Evolutionary conservation across 2,329 filamentous ascomycete genomes (phyloP), one percentile per base, ranked within the genome.

Genomic region (Lasiodiplodia theobromae): DNA sequence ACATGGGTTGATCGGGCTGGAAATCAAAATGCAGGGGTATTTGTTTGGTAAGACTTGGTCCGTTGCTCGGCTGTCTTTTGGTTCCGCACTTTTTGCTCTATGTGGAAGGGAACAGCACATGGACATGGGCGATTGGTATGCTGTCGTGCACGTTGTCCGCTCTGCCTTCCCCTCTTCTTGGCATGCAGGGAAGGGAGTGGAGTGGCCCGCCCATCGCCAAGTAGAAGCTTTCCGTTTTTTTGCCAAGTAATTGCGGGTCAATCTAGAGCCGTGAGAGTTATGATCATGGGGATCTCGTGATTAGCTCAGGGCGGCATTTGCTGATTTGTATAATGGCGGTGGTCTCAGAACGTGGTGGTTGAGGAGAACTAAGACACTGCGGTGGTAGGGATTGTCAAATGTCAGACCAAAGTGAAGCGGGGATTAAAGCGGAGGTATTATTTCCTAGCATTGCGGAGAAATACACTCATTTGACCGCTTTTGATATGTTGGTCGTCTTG

Each of bases 141-240:
- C 28, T 21, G 34, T 10, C 21, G 23, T 34, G 51, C 12, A 18
- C 53, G n/a, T 47, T 58, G 25, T 58, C 21, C 54, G 21, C 18
- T 37, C 44, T 21, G 18, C 10, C 34, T 51, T 16, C 58, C 58
- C 58, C 58, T 63, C 58, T 49, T 51, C 58, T 63, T 63, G 58
- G 58, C 58, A 34, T 25, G 6, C n/a, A 23, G 49, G 21, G 58
- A 23, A 47, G 25, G 58, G 58, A 49, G 44, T 28, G 37, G 18
- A 34, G 28, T 34, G 34, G 58, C 58, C 21, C 14, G 23, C 44
- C 58, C 25, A 23, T 44, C 25, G 58, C 58, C 58, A 37, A 63
- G 44, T 23, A 14, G 21, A 47, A 21, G 18, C 8, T 47, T 16
- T 23, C 7, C 21, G n/a, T n/a, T n/a, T 23, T 23, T 47, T 2